These are phyloP conservation scores for Eremothecium sinecaudum DNA, from an alignment of 1,139 yeast genomes.

Conservation along the genomic window DNA sequence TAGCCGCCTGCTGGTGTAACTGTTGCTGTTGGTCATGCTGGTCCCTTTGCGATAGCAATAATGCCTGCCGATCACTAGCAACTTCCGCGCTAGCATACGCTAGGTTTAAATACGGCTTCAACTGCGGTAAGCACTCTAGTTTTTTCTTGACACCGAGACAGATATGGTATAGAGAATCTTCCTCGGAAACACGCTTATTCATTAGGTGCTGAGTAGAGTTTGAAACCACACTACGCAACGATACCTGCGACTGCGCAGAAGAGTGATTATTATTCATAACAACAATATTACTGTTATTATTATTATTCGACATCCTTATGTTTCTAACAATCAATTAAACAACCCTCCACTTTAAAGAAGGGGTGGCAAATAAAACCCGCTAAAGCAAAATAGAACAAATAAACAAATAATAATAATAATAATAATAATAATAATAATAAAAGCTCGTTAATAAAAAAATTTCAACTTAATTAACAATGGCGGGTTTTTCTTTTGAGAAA, in stretches of 20 bases:
- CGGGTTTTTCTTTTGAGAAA: too few relatives aligned
- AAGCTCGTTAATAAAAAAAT: too few relatives aligned
- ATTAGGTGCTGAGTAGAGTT: conserved; percentile 34
- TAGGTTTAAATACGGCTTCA: conserved; percentile 59
- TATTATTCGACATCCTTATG: too few relatives aligned
- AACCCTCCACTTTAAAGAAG: too few relatives aligned
- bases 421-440: too few relatives aligned
- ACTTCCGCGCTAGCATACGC: conserved; percentile 57
- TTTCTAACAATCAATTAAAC: too few relatives aligned
- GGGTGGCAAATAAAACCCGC: too few relatives aligned
- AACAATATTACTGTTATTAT: too few relatives aligned
- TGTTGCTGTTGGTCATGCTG: conserved; percentile 23
- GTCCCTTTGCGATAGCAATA: conserved; percentile 40
- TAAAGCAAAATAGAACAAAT: too few relatives aligned
- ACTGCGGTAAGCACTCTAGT: conserved; percentile 56
- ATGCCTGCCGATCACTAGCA: conserved; percentile 63
- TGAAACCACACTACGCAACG: conserved; percentile 37
- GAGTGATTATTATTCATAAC: too few relatives aligned
- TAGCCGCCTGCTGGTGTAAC: conserved; percentile 9
- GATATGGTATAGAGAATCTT: conserved; percentile 67
- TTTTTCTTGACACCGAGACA: conserved; percentile 52
- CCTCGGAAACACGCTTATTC: conserved; percentile 56
- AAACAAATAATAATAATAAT: too few relatives aligned
- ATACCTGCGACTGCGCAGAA: conserved; percentile 11
- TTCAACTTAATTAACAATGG: too few relatives aligned